Evolutionary conservation across 2,329 filamentous ascomycete species (phyloP), one percentile per base, ranked within the genome.

Genomic region (Knufia petricola): DNA sequence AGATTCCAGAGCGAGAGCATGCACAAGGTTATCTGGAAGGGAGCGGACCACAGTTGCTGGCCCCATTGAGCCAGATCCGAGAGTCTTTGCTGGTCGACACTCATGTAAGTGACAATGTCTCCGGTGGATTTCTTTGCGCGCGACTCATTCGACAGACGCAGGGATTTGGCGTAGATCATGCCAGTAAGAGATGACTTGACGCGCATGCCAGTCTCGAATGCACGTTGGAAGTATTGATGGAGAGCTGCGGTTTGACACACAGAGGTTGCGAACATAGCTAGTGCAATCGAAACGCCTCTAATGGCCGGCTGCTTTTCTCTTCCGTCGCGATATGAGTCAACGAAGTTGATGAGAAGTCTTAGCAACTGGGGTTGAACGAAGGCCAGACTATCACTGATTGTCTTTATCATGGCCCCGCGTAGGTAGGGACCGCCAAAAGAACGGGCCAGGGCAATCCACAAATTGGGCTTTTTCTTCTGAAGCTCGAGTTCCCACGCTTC

Each of bases 31-130:
- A 98, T 98, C 66, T 98, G 94, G 67, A 96, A 94, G 2, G 92
- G 92, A 2, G 94, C 90, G 37, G 89, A 95, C 88, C 92, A 95
- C 9, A 94, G 71, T 65, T 96, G 90, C 63, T 94, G 89, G 15
- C 87, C 88, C 63, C 92, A 98, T 62, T 98, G 94, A 1, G 90
- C 87, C 50, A 98, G 72, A 67, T 98, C 92, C 61, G 95, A 86
- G 15, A 98, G 76, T 56, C 94, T 84, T 67, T 98, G 92, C 12
- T 90, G 90, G 64, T 98, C 92, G 8, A 98, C 90, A 39, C 94
- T 92, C 90, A 98, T 98, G 68, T 95, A 92, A 64, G 98, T 98
- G 64, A 98, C 92, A 61, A 98, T 96, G 61, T 98, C 94, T 50
- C 92, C 92, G 0, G 92, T 98, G 0, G 87, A 86, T 69, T 96